Conservation (phyloP, 495 filamentous ascomycete species). For the Penicillium coffeae region DNA sequence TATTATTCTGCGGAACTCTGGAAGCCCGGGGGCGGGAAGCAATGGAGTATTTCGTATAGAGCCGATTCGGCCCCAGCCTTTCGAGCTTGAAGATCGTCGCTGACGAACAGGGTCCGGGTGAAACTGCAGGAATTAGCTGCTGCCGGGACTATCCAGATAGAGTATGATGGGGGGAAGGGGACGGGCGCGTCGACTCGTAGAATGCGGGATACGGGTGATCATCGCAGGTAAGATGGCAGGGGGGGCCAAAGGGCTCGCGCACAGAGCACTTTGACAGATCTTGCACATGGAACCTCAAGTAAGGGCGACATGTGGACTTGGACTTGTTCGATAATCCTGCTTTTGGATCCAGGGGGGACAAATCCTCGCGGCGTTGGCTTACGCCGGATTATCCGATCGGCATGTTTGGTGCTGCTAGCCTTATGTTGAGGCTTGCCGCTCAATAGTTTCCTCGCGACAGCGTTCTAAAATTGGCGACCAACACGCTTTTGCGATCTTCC, state of each 20-base stretch:
- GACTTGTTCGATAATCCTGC: background rate
- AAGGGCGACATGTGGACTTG: constrained; percentile 19
- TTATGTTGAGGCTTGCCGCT: background rate
- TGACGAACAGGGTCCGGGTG: background rate
- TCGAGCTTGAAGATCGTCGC: background rate
- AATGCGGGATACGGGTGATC: constrained; percentile 6
- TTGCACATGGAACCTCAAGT: constrained; percentile 21
- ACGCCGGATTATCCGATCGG: too few species aligned
- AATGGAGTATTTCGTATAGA: background rate
- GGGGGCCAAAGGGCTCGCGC: background rate
- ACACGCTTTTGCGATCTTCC: too few species aligned
- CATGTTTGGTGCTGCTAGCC: too few species aligned
- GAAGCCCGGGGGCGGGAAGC: too few species aligned
- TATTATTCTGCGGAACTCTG: too few species aligned
- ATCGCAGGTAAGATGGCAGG: background rate
- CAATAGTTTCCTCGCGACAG: background rate
- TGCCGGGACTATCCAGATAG: background rate
- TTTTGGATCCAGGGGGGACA: background rate
- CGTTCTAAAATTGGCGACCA: background rate
- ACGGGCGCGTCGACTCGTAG: constrained; percentile 5
- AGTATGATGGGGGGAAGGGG: constrained; percentile 7
- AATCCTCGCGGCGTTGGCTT: background rate
- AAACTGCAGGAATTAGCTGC: background rate
- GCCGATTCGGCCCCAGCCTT: background rate
- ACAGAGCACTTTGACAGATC: constrained; percentile 16